Evolutionary conservation across 805 yeast genomes (phyloP).

Genomic region (Diddensiella caesifluorescens): DNA sequence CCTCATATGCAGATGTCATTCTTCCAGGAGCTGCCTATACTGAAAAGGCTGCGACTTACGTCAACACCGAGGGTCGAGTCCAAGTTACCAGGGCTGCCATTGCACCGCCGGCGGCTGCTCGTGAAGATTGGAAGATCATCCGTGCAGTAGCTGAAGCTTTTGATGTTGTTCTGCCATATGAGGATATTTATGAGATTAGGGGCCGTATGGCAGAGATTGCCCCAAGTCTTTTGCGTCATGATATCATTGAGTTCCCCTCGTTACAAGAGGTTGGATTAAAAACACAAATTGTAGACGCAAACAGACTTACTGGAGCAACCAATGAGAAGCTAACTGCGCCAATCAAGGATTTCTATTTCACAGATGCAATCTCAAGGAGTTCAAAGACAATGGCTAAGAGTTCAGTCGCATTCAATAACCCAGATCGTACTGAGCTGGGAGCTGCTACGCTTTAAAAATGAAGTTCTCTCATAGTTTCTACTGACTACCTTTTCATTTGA

Average conservation of each 20-base stretch:
- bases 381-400: slow-evolving; percentile 90
- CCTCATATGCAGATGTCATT: slow-evolving; percentile 80
- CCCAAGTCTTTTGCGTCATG: slow-evolving; percentile 74
- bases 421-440: slow-evolving; percentile 2
- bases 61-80: slow-evolving; percentile 86
- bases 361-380: slow-evolving; percentile 80
- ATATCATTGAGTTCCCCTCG: slow-evolving; percentile 64
- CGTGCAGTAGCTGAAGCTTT: slow-evolving; percentile 79
- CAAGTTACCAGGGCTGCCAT: slow-evolving; percentile 83
- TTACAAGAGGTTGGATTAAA: slow-evolving; percentile 46
- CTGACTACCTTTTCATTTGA: no score
- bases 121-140: slow-evolving; percentile 87
- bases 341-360: slow-evolving; percentile 78
- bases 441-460: neutral
- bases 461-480: no score
- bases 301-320: slow-evolving; percentile 37
- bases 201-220: slow-evolving; percentile 69
- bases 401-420: slow-evolving; percentile 42
- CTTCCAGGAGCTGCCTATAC: slow-evolving; percentile 87
- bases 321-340: slow-evolving; percentile 59
- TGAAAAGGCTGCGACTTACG: slow-evolving; percentile 77
- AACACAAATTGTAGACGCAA: slow-evolving; percentile 34
- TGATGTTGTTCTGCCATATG: slow-evolving; percentile 67
- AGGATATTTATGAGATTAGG: slow-evolving; percentile 62
- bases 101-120: slow-evolving; percentile 81